Evolutionary conservation across 2,329 filamentous ascomycete genomes (phyloP).

Genomic region (Fusarium sp.): DNA sequence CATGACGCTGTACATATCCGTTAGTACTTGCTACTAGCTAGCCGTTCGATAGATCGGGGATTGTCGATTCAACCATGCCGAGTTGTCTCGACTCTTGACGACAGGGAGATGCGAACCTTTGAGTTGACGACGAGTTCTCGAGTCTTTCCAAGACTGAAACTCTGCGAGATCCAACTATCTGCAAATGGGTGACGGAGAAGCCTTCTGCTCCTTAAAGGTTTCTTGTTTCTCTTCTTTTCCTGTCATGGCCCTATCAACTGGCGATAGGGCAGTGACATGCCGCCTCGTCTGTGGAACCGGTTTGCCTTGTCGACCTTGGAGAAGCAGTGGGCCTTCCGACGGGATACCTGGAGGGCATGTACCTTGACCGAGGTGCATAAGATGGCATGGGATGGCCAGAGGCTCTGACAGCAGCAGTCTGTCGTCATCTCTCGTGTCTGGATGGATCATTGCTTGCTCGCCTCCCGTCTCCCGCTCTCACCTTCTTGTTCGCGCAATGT

Average conservation of each 20-base stretch:
- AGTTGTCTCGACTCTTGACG: not conserved
- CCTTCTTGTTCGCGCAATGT: not conserved
- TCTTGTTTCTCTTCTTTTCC: conserved; percentile 13
- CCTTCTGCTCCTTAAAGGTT: conserved; percentile 4
- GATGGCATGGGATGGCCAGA: conserved; percentile 5
- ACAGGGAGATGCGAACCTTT: not conserved
- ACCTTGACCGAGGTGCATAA: conserved; percentile 2
- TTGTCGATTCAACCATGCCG: not conserved
- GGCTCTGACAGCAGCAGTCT: conserved; percentile 18
- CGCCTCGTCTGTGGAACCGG: conserved; percentile 34
- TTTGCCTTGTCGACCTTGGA: conserved; percentile 29
- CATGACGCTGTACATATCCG: not conserved
- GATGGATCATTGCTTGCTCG: conserved; percentile 6
- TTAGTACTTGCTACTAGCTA: not conserved
- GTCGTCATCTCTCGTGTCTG: conserved; percentile 32
- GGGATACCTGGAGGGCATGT: conserved; percentile 17
- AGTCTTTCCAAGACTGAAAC: conserved; percentile 10
- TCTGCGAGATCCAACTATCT: not conserved
- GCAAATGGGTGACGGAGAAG: conserved; percentile 13
- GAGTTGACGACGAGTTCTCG: not conserved
- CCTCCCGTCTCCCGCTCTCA: conserved; percentile 20
- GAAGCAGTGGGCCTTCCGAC: conserved; percentile 20
- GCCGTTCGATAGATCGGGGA: conserved; percentile 18
- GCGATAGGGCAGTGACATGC: conserved; percentile 38
- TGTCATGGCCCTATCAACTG: conserved; percentile 26